A percentile compares a stretch with the other conserved stretches of the same genome.
phyloP scores from a whole-genome alignment of 78 protist species.

The Kipferlia bialata region DNA sequence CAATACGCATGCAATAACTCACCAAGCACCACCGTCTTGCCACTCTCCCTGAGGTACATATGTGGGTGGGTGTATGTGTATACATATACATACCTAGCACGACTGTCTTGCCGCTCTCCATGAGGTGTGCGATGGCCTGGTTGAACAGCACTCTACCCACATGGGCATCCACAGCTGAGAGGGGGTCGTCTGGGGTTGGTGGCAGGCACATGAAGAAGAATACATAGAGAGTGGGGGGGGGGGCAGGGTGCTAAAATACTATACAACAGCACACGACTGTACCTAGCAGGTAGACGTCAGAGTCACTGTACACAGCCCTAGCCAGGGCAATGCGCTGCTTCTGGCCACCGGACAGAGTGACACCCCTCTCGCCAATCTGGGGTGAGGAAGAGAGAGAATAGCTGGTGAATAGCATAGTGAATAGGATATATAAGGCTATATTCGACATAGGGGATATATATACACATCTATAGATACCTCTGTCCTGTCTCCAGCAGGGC shows the following conservation, averaged over 20 bases:
- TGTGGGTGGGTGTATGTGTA: too few relatives aligned
- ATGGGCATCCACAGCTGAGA: slow-evolving; percentile 52
- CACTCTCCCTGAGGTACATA: too few relatives aligned
- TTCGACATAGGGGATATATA: too few relatives aligned
- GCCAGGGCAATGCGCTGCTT: slow-evolving; percentile 84
- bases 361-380: slow-evolving; percentile 89
- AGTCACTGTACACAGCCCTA: slow-evolving; percentile 64
- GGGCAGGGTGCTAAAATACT: slow-evolving; percentile 63
- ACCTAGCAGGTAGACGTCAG: slow-evolving; percentile 50
- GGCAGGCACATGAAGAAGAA: too few relatives aligned
- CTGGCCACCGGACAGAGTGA: slow-evolving; percentile 89
- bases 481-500: slow-evolving; percentile 23
- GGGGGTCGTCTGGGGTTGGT: slow-evolving; percentile 52
- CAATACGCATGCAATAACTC: too few relatives aligned
- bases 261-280: too few relatives aligned
- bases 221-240: slow-evolving; percentile 67
- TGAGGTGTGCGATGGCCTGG: slow-evolving; percentile 20
- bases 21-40: too few relatives aligned
- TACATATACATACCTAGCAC: too few relatives aligned
- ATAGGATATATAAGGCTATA: too few relatives aligned
- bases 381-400: too few relatives aligned
- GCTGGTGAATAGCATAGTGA: too few relatives aligned
- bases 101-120: slow-evolving; percentile 27
- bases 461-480: too few relatives aligned
- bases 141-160: slow-evolving; percentile 56